Evolutionary conservation across 768 basidiomycete species (phyloP).

Genomic region (Pleurotus tuber-regium): DNA sequence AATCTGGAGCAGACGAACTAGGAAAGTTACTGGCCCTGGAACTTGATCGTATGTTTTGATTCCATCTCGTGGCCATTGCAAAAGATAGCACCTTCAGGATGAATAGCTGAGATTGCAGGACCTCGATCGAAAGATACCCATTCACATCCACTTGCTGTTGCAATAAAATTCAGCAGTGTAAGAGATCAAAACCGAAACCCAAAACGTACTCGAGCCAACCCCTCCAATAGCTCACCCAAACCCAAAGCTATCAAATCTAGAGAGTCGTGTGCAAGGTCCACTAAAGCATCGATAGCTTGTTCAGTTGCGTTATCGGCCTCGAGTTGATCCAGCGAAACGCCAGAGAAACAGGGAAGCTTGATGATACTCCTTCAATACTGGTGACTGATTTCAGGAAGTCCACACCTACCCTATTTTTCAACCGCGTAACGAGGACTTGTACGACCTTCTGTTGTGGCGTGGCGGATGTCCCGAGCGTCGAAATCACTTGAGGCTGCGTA

Average conservation of each 20-base stretch:
- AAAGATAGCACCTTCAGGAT: conserved; percentile 78
- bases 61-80: conserved; percentile 79
- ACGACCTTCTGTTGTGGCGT: conserved; percentile 83
- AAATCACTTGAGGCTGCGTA: conserved; percentile 30
- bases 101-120: conserved; percentile 85
- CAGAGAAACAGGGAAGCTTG: conserved; percentile 88
- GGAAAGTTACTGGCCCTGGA: conserved; percentile 41
- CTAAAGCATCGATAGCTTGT: conserved; percentile 73
- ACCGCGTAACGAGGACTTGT: conserved; percentile 71
- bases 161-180: conserved; percentile 10
- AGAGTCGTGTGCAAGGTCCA: conserved; percentile 76
- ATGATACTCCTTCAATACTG: conserved; percentile 11
- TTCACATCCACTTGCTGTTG: conserved; percentile 51
- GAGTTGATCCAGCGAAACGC: conserved; percentile 64
- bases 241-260: conserved; percentile 80
- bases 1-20: conserved; percentile 32
- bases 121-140: conserved; percentile 58
- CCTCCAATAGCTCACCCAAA: conserved; percentile 74
- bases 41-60: conserved; percentile 37
- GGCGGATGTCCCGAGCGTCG: conserved; percentile 33
- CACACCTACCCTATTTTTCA: conserved; percentile 71
- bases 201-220: conserved; percentile 63
- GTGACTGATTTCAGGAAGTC: not conserved
- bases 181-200: conserved; percentile 11
- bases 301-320: conserved; percentile 76